Conservation (phyloP, 208 protist genomes). For the Herpetomonas samuelpessoai region DNA sequence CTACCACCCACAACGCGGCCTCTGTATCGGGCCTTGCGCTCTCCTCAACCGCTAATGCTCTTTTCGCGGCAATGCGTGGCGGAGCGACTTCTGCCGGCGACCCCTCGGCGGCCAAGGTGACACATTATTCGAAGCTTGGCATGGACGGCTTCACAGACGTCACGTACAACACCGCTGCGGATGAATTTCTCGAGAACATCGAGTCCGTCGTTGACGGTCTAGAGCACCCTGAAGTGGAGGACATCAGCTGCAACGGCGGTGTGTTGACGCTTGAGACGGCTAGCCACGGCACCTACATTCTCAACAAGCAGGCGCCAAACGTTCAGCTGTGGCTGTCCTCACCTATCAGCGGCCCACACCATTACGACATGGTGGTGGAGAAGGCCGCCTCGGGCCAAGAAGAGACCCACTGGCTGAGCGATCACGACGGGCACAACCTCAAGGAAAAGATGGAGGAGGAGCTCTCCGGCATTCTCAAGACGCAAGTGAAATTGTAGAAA, state of each 20-base stretch:
- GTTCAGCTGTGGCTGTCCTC: conserved; percentile 93
- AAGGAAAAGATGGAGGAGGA: conserved; percentile 59
- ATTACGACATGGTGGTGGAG: conserved; percentile 76
- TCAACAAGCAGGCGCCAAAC: conserved; percentile 93
- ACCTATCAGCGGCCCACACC: conserved; percentile 83
- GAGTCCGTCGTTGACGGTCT: conserved; percentile 57
- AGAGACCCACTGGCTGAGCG: conserved; percentile 42
- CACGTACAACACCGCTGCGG: conserved; percentile 67
- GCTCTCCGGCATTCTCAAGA: conserved; percentile 46
- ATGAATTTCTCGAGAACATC: conserved; percentile 60
- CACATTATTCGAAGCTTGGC: conserved; percentile 55
- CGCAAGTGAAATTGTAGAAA: conserved; percentile 27
- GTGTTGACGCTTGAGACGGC: conserved; percentile 79
- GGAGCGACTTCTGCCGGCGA: neutral
- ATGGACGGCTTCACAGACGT: conserved; percentile 88
- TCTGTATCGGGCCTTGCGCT: too few species aligned
- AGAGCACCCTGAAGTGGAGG: conserved; percentile 49
- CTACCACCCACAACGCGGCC: too few species aligned
- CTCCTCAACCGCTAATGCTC: too few species aligned
- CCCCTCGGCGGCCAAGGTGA: conserved; percentile 1
- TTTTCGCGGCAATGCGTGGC: neutral
- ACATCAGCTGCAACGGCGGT: conserved; percentile 54
- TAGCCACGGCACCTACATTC: conserved; percentile 68
- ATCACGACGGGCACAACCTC: conserved; percentile 70
- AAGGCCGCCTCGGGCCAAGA: conserved; percentile 9